A percentile compares a stretch with the other conserved stretches of the same genome.
phyloP scores from a whole-genome alignment of 2,329 filamentous ascomycete genomes.

The Berkeleyomyces rouxiae region DNA sequence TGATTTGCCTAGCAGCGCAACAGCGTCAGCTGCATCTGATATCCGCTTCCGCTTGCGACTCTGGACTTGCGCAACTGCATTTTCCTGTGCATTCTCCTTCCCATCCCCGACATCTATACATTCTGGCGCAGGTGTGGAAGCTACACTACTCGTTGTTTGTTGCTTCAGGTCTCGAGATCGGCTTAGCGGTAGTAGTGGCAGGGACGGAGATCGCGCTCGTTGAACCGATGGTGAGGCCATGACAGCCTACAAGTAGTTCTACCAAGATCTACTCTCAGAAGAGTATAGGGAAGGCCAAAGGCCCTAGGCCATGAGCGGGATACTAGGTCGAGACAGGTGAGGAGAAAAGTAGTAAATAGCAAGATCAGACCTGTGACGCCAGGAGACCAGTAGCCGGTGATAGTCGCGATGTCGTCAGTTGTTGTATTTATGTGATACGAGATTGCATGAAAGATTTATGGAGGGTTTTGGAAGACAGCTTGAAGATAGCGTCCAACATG shows the following conservation, averaged over 20 bases:
- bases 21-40: conserved; percentile 8
- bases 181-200: conserved; percentile 6
- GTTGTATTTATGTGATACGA: no score
- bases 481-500: no score
- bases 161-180: neutral
- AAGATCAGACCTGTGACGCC: neutral
- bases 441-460: no score
- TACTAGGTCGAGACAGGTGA: neutral
- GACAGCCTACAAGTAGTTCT: neutral
- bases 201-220: conserved; percentile 8
- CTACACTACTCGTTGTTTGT: conserved; percentile 1
- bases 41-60: conserved; percentile 10
- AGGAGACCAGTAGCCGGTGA: neutral
- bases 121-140: conserved; percentile 2
- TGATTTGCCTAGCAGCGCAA: conserved; percentile 7
- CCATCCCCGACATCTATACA: neutral
- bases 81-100: conserved; percentile 1
- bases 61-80: neutral
- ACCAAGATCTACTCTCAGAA: neutral
- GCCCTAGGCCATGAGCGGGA: neutral
- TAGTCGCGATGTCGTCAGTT: no score
- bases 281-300: neutral
- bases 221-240: neutral
- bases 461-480: no score
- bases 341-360: neutral